Base-by-base conservation (phyloP, 2,329 filamentous ascomycete species). In the Phialemoniopsis sp. region DNA sequence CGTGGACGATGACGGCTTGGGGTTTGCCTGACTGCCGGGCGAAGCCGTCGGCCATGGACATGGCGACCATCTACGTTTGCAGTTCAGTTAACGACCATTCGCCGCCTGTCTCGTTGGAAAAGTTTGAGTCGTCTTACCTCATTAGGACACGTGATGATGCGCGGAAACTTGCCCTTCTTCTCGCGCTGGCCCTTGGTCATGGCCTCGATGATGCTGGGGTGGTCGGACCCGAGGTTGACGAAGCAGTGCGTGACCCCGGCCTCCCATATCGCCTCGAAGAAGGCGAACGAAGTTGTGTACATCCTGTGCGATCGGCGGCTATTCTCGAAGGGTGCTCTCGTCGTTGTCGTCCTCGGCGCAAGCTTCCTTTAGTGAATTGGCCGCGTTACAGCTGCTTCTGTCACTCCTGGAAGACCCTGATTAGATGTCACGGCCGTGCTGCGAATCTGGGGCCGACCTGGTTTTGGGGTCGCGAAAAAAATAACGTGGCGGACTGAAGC, bases 201-300 rank as follows among this genome's bases (percentile, higher is more conserved):
- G n/a, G 83, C 83, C 60, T 87, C 83, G 36, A 87, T 77, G 56
- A 87, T 85, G 44, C 77, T 79, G 2, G 83, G 82, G 52, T 87
- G 77, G 56, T 81, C 77, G 13, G 71, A 76, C 15, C 77, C 77
- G 13, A 81, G 66, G 52, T 81, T 81, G 41, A 80, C 76, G 39
- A 72, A 72, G 61, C 74, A 73, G 55, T 81, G 72, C 29, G 72
- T 72, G 32, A 81, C 67, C 14, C 77, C 77, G 32, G 76, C 76
- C 58, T 88, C 83, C 81, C 82, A 88, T 36, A 90, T 65, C 26
- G 85, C 83, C 67, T 91, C 87, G 48, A 91, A 89, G 61, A 91
- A 89, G 58, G 86, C 87, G 53, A 82, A 87, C 0, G 85, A 88
- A 12, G 87, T 79, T 8, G 87, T 90, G 57, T 90, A 85, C 67